Base-by-base conservation (phyloP, 2,329 filamentous ascomycete genomes). In the Alternaria sp. region DNA sequence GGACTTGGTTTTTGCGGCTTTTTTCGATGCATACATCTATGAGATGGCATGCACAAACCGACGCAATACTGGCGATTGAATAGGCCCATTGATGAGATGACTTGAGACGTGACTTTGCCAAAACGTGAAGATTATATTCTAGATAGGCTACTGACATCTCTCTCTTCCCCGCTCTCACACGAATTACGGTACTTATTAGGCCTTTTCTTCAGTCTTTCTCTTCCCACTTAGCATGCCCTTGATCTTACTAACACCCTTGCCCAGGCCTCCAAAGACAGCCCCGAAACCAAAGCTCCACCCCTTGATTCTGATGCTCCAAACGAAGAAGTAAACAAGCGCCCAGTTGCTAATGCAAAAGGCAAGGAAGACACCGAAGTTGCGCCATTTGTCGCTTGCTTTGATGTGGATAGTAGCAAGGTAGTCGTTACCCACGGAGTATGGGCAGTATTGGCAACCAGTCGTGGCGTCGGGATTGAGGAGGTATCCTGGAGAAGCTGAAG, bases 311-410 rank as follows among this genome's bases (percentile, higher is more conserved):
- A 92, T 89, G 3, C 88, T 90, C 79, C 90, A 93, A 60, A 93
- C 88, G 74, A 93, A 93, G 80, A 93, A 92, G 76, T 91, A 92
- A 1, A 93, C 90, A 57, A 93, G 78, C 44, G 85, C 81, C 88
- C 89, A 93, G 73, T 93, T 93, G 54, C 87, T 89, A 13, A 91
- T 81, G 56, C 87, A 88, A 75, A 93, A 93, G 2, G 87, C 88
- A 9, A 92, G 69, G 81, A 93, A 92, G 63, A 93, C 89, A 8
- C 90, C 91, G 69, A 93, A 91, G 76, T 90, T 83, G 46, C 87
- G 81, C 91, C 91, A 93, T 80, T 92, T 92, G 57, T 93, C 85
- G 19, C 73, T 77, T 0, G 81, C 78, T 5, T 81, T 73, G 57
- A 89, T 84, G 67, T 89, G 88, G 32, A 89, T 70, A 0, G 85